Percentiles rank a stretch among this genome's conserved stretches.
phyloP scores from a whole-genome alignment of 1,284 basidiomycete species.

The Cystobasidiaceae sp. region DNA sequence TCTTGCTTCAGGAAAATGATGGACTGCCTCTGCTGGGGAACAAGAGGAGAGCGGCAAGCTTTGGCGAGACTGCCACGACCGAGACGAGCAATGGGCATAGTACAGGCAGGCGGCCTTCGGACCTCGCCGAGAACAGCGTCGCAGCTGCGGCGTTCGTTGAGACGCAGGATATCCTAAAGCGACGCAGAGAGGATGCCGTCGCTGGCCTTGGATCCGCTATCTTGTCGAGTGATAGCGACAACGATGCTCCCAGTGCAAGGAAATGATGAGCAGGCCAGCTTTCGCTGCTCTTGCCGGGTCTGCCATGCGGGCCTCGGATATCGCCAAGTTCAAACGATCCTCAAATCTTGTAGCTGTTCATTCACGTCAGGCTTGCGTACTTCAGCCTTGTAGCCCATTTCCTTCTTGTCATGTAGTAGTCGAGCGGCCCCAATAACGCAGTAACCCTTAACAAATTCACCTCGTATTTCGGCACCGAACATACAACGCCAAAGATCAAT shows the following conservation, averaged over 20 bases:
- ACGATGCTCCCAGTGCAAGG: not conserved
- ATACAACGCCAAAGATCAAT: too few species aligned
- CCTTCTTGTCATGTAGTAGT: too few species aligned
- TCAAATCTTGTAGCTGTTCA: too few species aligned
- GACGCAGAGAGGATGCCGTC: slow-evolving; percentile 45
- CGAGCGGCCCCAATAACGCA: too few species aligned
- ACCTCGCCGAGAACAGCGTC: slow-evolving; percentile 39
- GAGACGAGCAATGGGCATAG: slow-evolving; percentile 3
- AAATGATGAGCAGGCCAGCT: not conserved
- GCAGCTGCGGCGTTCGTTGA: slow-evolving; percentile 43
- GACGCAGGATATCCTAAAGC: slow-evolving; percentile 42
- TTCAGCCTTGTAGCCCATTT: too few species aligned
- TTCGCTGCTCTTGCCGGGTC: too few species aligned
- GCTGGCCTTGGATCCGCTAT: slow-evolving; percentile 31
- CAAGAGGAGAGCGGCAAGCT: slow-evolving; percentile 24
- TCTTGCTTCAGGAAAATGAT: slow-evolving; percentile 23
- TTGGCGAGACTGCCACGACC: not conserved
- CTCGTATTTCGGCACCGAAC: too few species aligned
- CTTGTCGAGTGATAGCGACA: slow-evolving; percentile 16
- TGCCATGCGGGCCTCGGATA: too few species aligned
- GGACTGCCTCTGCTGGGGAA: slow-evolving; percentile 2
- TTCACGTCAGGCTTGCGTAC: too few species aligned
- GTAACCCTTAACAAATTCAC: too few species aligned
- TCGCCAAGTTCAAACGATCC: too few species aligned
- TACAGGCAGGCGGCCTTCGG: slow-evolving; percentile 25